Evolutionary conservation across 2,329 filamentous ascomycete species (phyloP), one percentile per base, ranked within the genome.

Genomic region (Pezicula neosporulosa): DNA sequence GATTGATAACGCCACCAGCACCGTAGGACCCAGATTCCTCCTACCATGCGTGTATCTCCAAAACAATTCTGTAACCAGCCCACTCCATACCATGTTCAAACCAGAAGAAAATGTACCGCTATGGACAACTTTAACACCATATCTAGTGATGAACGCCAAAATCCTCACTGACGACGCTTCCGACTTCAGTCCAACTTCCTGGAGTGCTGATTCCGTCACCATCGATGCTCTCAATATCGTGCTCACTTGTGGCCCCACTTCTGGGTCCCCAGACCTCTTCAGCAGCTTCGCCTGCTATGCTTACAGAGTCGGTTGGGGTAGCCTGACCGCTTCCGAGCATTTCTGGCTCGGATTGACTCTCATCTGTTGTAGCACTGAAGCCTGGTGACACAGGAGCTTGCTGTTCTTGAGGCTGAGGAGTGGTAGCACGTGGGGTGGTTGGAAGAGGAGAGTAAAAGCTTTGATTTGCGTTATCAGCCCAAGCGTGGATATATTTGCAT

Each of bases 401-500:
- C 42, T 53, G 48, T 30, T 51, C 49, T 30, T 56, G 54, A 7
- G 9, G 30, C 12, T 39, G 38, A 6, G 60, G 59, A 9, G 63
- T 52, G 30, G 44, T 44, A 19, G 56, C 47, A 45, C 78, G 71
- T 7, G 72, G 72, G 4, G 71, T 69, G 2, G 77, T 72, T 12
- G 81, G 80, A 19, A 84, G 73, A 4, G 82, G 81, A 6, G 81
- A 84, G 71, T 84, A 85, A 60, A 85, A 84, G 60, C 75, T 74
- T 9, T 71, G 48, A 35, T 61, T 62, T 8, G 62, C 57, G 21
- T 63, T 57, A 57, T 82, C 76, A 1, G 82, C 82, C 82, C 83
- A 86, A 0, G 82, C 83, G 62, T 86, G 81, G 57, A 86, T 85
- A 86, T 85, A 1, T 80, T 82, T 43, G 77, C 77, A 61, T 78